Evolutionary conservation across 768 basidiomycete genomes (phyloP), one percentile per base, ranked within the genome.

Genomic region (Termitomyces sp.): DNA sequence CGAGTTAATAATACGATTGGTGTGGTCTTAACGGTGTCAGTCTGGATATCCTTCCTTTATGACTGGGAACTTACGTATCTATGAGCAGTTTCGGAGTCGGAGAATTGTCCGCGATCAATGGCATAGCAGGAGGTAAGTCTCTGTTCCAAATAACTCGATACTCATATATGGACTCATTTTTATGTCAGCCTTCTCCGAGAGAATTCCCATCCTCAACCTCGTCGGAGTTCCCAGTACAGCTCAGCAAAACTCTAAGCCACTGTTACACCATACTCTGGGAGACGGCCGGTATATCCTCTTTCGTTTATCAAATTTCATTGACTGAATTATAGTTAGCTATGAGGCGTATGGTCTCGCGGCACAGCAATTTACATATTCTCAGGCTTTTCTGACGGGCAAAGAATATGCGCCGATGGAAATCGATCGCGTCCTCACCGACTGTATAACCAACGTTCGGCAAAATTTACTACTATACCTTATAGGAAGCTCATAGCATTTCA

Each of bases 171-270:
- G 4, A 33, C 15, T 35, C 15, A 12, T 12, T 5, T 15, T 35
- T n/a, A 15, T n/a, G 1, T 3, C 18, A 88, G 88, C 88, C 13
- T 86, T 86, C 66, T 85, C 91, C 40, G 94, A 97, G 69, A 89
- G 91, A 75, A 85, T 97, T 5, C 94, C 94, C 9, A 80, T 96
- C 1, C 75, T 97, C 13, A 94, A 96, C 63, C 79, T 97, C 48
- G 94, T 87, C 33, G 94, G 94, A 51, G 49, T 51, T 10, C 57
- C 57, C 9, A 58, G 57, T 25, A 58, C 53, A 3, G 33, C 49
- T 20, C 57, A 58, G 33, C 57, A 54, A 31, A 46, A 41, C 16
- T 50, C 53, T 3, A 58, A 52, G 49, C 57, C 57, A 13, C 46
- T 58, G 52, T 31, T 58, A 23, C 57, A 58, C 16, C 57, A 58